phyloP scores from a whole-genome alignment of 148 eudicot genomes.

The Dianthus caryophyllus region DNA sequence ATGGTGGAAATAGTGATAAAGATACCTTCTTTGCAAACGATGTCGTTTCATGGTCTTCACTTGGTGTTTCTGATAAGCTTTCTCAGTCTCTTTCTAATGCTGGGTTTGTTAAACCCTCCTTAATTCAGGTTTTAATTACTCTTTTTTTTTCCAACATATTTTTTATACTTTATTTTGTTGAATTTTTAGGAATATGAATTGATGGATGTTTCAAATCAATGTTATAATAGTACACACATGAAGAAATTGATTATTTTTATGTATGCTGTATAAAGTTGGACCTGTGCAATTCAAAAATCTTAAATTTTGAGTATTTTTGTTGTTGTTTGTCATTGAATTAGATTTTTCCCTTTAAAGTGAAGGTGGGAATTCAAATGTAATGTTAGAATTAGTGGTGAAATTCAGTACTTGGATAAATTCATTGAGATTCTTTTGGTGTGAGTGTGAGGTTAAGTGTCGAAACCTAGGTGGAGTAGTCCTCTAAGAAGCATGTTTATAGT shows the following conservation, averaged over 20 bases:
- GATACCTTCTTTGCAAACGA: slow-evolving; percentile 74
- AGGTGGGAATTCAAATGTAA: not conserved
- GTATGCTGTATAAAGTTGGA: slow-evolving; percentile 12
- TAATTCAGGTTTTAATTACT: slow-evolving; percentile 61
- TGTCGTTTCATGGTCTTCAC: slow-evolving; percentile 59
- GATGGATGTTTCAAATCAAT: no score
- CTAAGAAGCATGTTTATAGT: not conserved
- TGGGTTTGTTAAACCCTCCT: slow-evolving; percentile 60
- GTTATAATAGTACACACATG: slow-evolving; percentile 1
- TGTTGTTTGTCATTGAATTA: not conserved
- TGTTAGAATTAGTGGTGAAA: not conserved
- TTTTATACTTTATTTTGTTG: not conserved
- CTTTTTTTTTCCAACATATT: no score
- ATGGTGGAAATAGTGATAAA: slow-evolving; percentile 1
- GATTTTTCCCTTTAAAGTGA: not conserved
- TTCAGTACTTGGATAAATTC: not conserved
- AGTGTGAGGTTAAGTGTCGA: not conserved
- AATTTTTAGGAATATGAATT: no score
- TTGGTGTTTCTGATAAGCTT: slow-evolving; percentile 57
- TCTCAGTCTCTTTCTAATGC: slow-evolving; percentile 45
- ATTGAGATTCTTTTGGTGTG: not conserved
- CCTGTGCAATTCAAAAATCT: not conserved
- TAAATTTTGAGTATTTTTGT: not conserved
- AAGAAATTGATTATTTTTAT: not conserved
- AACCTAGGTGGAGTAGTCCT: not conserved